Percentiles rank a stretch among this genome's conserved stretches.
phyloP scores from a whole-genome alignment of 164 flowering plant species.

The Chloranthus sessilifolius region DNA sequence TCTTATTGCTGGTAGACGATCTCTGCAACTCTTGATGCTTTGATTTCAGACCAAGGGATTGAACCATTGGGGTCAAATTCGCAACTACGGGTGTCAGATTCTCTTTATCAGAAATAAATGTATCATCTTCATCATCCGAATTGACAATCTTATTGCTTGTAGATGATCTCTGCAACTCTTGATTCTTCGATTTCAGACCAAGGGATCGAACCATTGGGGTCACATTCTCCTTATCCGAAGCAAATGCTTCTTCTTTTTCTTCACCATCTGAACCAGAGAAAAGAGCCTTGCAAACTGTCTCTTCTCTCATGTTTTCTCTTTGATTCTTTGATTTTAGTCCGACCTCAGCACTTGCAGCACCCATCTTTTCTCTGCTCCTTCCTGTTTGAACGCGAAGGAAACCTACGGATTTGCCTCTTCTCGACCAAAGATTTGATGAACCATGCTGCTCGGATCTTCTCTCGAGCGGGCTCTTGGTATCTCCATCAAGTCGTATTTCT shows the following conservation, averaged over 20 bases:
- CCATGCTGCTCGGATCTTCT: constrained; percentile 18
- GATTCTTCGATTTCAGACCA: constrained; percentile 24
- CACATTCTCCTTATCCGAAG: constrained; percentile 66
- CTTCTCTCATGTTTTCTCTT: constrained; percentile 10
- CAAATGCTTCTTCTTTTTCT: constrained; percentile 33
- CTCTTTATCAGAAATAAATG: constrained; percentile 43
- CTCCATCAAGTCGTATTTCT: constrained; percentile 17
- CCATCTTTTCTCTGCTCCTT: constrained; percentile 20
- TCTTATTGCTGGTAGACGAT: constrained; percentile 23
- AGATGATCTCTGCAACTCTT: not conserved
- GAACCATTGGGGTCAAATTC: constrained; percentile 4
- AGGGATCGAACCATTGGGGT: constrained; percentile 32
- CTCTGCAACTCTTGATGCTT: constrained; percentile 14
- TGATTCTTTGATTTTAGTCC: constrained; percentile 1
- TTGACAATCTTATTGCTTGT: constrained; percentile 21
- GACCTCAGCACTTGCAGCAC: not conserved
- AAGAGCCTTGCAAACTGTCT: constrained; percentile 20
- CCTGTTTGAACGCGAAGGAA: constrained; percentile 35
- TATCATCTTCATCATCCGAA: constrained; percentile 17
- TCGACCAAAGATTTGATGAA: constrained; percentile 41
- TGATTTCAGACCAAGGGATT: constrained; percentile 13
- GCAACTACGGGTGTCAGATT: constrained; percentile 47
- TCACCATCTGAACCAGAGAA: constrained; percentile 21
- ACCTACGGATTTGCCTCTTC: constrained; percentile 51
- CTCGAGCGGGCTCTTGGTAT: constrained; percentile 16